phyloP scores from a whole-genome alignment of 140 eudicot species.

The Stevia rebaudiana region DNA sequence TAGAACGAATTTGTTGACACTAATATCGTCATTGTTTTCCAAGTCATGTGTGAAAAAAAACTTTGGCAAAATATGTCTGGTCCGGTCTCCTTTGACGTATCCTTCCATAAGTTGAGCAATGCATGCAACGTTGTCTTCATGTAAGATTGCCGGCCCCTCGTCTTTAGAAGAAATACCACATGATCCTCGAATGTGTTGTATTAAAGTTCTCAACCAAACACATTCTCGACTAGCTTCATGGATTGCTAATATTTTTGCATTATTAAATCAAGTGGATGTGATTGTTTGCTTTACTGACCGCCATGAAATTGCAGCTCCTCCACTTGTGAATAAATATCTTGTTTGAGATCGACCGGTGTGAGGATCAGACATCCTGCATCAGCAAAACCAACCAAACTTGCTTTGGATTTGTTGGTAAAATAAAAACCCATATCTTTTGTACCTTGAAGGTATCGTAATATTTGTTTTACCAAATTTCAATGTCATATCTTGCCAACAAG shows the following conservation, averaged over 20 bases:
- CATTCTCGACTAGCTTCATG: not conserved
- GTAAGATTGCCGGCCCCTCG: not conserved
- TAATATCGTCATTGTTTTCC: too few relatives aligned
- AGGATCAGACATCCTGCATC: not conserved
- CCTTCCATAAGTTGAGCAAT: too few relatives aligned
- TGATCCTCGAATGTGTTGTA: not conserved
- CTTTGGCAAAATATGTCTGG: too few relatives aligned
- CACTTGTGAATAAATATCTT: not conserved
- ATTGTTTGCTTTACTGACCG: too few relatives aligned
- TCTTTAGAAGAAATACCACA: not conserved
- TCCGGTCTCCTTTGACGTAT: too few relatives aligned
- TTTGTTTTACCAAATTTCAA: not conserved
- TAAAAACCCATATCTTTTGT: too few relatives aligned
- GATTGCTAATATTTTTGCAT: not conserved
- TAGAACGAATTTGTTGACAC: too few relatives aligned
- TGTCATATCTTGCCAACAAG: too few relatives aligned
- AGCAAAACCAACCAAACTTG: not conserved
- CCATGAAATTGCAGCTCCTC: not conserved
- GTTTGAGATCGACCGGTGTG: not conserved
- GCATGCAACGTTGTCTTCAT: not conserved
- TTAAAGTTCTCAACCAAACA: not conserved
- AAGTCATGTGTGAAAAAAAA: too few relatives aligned
- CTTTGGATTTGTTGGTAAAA: too few relatives aligned
- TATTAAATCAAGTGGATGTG: not conserved
- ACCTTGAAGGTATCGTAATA: too few relatives aligned